Base-by-base conservation (phyloP, 208 protist genomes). In the Trypanosoma brucei region DNA sequence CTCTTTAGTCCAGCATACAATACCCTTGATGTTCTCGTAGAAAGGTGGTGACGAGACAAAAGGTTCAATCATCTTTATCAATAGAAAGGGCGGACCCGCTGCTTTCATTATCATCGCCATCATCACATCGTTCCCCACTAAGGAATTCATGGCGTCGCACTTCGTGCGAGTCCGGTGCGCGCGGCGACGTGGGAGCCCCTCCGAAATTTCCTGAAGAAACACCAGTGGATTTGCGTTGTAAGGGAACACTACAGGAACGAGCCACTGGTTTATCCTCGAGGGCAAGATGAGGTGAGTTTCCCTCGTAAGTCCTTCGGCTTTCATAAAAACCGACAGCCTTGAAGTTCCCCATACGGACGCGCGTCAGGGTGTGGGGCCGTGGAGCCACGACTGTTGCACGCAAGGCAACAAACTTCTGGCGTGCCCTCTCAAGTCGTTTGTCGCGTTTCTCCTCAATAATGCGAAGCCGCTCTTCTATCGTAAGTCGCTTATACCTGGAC, bases 341-440 rank as follows among this genome's bases (percentile, higher is more conserved):
- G 37, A 81, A 72, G 11, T 56, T 57, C 14, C 87, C 83, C 42
- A 81, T 63, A 0, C 75, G 65, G 30, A 70, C 78, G 33, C 87
- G 78, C 6, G 79, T 61, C 6, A 93, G 81, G 14, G 68, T 72
- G 48, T 79, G 70, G 7, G 87, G 87, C 14, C 87, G 73, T 3
- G 75, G 75, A 14, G 84, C 87, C 4, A 93, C 67, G 13, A 79
- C 78, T 6, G 76, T 72, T 22, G 73, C 62, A 2, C 66, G 72
- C 49, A 66, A 71, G 33, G 65, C 59, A 4, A 80, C 70, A n/a
- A 74, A 65, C 34, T 75, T 62, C 36, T 83, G 67, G 33, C 81
- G 74, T 37, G 62, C 62, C 52, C 85, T 76, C 33, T 76, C 61
- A 37, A 90, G 46, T 2, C 63, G 56, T 70, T 72, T 51, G 3